These are phyloP conservation scores for Porphyrellus sp. DNA, from an alignment of 1,284 basidiomycete species.

Conservation along the genomic window DNA sequence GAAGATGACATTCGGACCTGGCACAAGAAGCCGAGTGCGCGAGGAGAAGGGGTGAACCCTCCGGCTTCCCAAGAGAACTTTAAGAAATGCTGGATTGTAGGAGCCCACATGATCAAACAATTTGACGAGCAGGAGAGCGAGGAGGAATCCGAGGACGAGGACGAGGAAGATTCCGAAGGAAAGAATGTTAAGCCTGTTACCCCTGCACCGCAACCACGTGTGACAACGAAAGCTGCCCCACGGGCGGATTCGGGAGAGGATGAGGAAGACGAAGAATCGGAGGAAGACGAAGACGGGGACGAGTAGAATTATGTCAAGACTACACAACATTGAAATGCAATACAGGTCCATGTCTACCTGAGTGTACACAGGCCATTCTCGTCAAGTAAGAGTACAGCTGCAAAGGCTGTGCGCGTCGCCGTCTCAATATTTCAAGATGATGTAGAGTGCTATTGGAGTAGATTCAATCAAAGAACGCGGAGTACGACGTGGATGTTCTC, in stretches of 20 bases:
- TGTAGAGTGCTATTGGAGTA: slow-evolving; percentile 55
- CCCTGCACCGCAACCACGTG: neutral
- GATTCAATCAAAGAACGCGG: slow-evolving; percentile 1
- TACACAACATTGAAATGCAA: slow-evolving; percentile 8
- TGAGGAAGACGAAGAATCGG: slow-evolving; percentile 15
- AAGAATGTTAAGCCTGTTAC: neutral
- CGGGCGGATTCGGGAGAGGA: slow-evolving; percentile 24
- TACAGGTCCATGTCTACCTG: neutral
- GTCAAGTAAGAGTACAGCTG: neutral
- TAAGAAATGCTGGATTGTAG: slow-evolving; percentile 69
- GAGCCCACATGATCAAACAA: slow-evolving; percentile 69
- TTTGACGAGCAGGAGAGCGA: slow-evolving; percentile 73
- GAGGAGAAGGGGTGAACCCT: slow-evolving; percentile 45
- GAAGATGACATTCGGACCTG: slow-evolving; percentile 76
- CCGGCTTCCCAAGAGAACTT: slow-evolving; percentile 50
- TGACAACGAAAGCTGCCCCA: slow-evolving; percentile 3
- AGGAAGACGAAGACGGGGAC: slow-evolving; percentile 24
- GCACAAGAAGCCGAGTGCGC: slow-evolving; percentile 52
- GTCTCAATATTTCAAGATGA: slow-evolving; percentile 60
- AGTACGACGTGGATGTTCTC: slow-evolving; percentile 16
- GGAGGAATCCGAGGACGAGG: slow-evolving; percentile 37
- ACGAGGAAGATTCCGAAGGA: slow-evolving; percentile 1
- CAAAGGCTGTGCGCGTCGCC: no score
- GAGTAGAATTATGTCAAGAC: slow-evolving; percentile 13
- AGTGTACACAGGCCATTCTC: neutral